Base-by-base conservation (phyloP, 805 yeast species). In the Yarrowia osloensis region DNA sequence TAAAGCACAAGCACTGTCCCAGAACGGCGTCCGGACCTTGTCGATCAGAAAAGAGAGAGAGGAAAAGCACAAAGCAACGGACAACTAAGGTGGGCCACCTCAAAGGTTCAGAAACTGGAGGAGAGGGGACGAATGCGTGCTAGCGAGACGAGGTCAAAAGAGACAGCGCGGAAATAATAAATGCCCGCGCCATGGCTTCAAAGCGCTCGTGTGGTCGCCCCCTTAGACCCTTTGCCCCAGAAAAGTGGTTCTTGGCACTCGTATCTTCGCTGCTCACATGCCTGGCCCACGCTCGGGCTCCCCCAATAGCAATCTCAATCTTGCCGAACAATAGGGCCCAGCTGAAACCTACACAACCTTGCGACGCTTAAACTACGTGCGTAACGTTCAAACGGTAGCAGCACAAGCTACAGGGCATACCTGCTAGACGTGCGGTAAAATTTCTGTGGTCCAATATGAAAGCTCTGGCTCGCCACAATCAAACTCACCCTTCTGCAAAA, bases 301-400 rank as follows among this genome's bases (percentile, higher is more conserved):
- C 26, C 37, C 57, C 42, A 54, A 54, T 37, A 54, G 61, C 61
- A 54, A 54, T 54, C 61, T 37, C 33, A 54, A 54, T 54, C 61
- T 54, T 54, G 61, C 61, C 61, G 61, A 54, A 54, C 61, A 54
- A 54, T 54, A 54, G 61, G 15, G 15, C 42, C 33, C 19, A 11
- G 22, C 31, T 35, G 26, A 54, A 54, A 54, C 61, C 17, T 37
- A 17, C 5, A 31, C 44, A 54, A 54, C 61, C 61, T 54, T 54
- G 61, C 24, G 13, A 21, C 17, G 44, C 22, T 13, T 54, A 54
- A 35, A 24, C 61, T 54, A 54, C 61, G 33, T 35, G 59, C 44
- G 61, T 35, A 54, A 54, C 61, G 61, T 54, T 54, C 17, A 54
- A 54, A 54, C 61, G 31, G 44, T 54, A 50, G 19, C 57, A 21